A percentile compares a stretch with the other conserved stretches of the same genome.
phyloP scores from a whole-genome alignment of 2,329 filamentous ascomycete species.

The Beauveria scarabaeidicola region DNA sequence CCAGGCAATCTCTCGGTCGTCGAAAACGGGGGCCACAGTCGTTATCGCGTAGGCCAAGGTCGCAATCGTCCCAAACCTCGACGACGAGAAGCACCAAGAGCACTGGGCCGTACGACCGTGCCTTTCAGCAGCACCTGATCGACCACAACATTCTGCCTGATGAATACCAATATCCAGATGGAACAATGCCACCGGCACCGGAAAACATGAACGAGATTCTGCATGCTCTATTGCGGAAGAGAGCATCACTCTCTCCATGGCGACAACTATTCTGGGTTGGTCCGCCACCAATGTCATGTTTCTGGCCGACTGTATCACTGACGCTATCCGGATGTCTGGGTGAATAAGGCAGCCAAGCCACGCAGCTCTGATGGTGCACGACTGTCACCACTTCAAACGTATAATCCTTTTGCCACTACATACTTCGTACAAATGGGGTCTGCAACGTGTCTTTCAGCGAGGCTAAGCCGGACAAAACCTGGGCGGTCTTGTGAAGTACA shows the following conservation, averaged over 20 bases:
- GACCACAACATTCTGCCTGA: slow-evolving; percentile 9
- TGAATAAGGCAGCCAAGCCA: no score
- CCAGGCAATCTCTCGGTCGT: neutral
- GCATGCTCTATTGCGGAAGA: neutral
- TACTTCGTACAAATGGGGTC: no score
- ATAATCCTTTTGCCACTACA: no score
- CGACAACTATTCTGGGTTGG: no score
- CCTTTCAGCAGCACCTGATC: slow-evolving; percentile 11
- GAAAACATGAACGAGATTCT: slow-evolving; percentile 3
- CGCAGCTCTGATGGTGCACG: no score
- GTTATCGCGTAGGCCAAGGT: neutral
- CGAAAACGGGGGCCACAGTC: neutral
- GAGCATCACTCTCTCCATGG: neutral
- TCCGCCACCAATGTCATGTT: no score
- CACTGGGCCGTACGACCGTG: slow-evolving; percentile 9
- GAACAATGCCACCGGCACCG: slow-evolving; percentile 1
- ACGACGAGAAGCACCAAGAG: neutral
- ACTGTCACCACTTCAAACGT: no score
- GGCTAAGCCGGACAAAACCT: no score
- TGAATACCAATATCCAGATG: slow-evolving; percentile 3
- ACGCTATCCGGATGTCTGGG: no score
- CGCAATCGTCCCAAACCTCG: neutral
- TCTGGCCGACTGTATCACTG: no score
- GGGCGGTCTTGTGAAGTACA: no score
- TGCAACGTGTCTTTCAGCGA: no score